A percentile compares a stretch with the other conserved stretches of the same genome.
Evolutionary conservation across 306 rosid species (phyloP).

Genomic region (Vigna radiata): DNA sequence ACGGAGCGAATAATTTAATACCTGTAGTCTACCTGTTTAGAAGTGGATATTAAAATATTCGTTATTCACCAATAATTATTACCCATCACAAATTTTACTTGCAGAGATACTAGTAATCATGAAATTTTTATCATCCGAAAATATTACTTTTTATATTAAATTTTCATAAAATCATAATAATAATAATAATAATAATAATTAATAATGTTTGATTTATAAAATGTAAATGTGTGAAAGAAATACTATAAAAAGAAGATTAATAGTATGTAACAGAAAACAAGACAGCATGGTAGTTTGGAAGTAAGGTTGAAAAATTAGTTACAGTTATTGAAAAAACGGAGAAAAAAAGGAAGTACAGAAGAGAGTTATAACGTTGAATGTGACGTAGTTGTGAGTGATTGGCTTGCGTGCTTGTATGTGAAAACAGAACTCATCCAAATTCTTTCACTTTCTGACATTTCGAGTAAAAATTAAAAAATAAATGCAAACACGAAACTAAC

Average conservation of each 20-base stretch:
- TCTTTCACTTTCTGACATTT: constrained; percentile 32
- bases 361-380: neutral
- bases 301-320: neutral
- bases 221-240: too few species aligned
- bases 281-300: neutral
- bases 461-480: neutral
- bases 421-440: constrained; percentile 34
- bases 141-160: too few species aligned
- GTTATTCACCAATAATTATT: too few species aligned
- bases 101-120: too few species aligned
- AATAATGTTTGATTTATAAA: too few species aligned
- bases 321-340: neutral
- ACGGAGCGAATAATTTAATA: too few species aligned
- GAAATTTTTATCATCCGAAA: too few species aligned
- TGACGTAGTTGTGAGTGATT: neutral
- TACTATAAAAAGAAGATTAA: neutral
- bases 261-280: neutral
- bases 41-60: too few species aligned
- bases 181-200: too few species aligned
- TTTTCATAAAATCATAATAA: too few species aligned
- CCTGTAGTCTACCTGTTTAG: too few species aligned
- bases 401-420: constrained; percentile 3
- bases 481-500: neutral
- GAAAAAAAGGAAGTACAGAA: neutral
- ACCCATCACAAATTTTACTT: too few species aligned